Percentiles rank a stretch among this genome's conserved stretches.
Conservation (phyloP, 805 yeast species). For the Candida verbasci region DNA sequence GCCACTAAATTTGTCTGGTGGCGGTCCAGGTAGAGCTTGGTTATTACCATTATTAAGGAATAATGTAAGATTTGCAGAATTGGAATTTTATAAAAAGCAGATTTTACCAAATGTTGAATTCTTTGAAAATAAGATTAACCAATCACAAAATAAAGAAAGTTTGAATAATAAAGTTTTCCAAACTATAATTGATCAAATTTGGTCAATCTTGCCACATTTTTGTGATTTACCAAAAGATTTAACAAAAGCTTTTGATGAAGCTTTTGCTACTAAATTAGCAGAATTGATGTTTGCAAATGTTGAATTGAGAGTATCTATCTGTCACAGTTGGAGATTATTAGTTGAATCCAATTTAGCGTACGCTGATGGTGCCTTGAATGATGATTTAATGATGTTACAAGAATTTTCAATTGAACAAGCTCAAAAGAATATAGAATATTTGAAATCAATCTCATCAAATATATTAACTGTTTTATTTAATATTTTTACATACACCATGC, state of each 20-base stretch:
- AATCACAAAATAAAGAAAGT: conserved; percentile 47
- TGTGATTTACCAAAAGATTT: conserved; percentile 84
- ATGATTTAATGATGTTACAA: conserved; percentile 54
- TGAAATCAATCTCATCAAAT: conserved; percentile 66
- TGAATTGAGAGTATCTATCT: conserved; percentile 72
- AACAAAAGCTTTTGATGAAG: conserved; percentile 57
- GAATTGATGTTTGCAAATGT: conserved; percentile 69
- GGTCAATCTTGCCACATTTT: conserved; percentile 88
- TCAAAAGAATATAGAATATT: conserved; percentile 52
- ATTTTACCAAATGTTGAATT: conserved; percentile 62
- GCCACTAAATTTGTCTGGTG: conserved; percentile 72
- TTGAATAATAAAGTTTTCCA: conserved; percentile 72
- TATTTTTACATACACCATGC: conserved; percentile 83
- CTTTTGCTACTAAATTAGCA: conserved; percentile 75
- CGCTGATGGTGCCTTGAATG: conserved; percentile 53
- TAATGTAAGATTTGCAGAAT: conserved; percentile 65
- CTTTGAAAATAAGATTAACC: conserved; percentile 46
- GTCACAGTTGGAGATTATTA: conserved; percentile 72
- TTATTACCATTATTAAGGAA: conserved; percentile 86
- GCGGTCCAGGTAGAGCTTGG: conserved; percentile 89
- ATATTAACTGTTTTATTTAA: conserved; percentile 84
- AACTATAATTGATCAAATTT: conserved; percentile 85
- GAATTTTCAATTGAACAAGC: conserved; percentile 58
- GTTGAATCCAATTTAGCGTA: conserved; percentile 74
- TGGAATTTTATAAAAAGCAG: conserved; percentile 57